These are phyloP conservation scores for Talaromyces liani DNA, from an alignment of 495 filamentous ascomycete species.

Conservation along the genomic window DNA sequence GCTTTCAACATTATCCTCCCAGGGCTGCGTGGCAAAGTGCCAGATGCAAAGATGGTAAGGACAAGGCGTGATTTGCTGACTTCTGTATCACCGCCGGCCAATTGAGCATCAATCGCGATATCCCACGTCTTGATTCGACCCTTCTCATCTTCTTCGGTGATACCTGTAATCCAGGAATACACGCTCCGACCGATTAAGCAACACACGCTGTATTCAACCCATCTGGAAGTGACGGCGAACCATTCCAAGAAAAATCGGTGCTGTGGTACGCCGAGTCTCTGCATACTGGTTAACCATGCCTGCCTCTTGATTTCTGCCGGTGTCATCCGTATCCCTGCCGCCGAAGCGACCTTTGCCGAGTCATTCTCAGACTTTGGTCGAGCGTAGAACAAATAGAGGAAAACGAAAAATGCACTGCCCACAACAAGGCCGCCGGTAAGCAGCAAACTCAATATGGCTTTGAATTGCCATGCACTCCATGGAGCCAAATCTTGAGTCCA, in stretches of 20 bases:
- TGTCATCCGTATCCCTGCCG: conserved; percentile 56
- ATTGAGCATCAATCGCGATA: conserved; percentile 89
- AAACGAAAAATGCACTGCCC: conserved; percentile 58
- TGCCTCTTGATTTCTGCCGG: conserved; percentile 79
- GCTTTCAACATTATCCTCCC: conserved; percentile 86
- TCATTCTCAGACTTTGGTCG: conserved; percentile 33
- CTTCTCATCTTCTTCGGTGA: conserved; percentile 76
- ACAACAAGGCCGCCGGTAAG: conserved; percentile 58
- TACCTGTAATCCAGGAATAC: conserved; percentile 71
- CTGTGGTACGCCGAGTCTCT: conserved; percentile 88
- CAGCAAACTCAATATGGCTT: conserved; percentile 36
- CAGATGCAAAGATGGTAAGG: conserved; percentile 81
- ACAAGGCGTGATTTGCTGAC: conserved; percentile 82
- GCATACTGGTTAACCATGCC: conserved; percentile 91
- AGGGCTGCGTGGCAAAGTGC: conserved; percentile 79
- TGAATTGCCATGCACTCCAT: conserved; percentile 34
- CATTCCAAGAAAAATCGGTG: conserved; percentile 81
- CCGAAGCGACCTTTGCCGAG: conserved; percentile 19
- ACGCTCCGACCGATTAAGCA: conserved; percentile 67
- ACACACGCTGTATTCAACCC: conserved; percentile 69
- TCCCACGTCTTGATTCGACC: conserved; percentile 89
- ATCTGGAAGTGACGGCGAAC: conserved; percentile 71
- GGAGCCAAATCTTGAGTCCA: conserved; percentile 15
- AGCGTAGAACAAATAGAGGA: conserved; percentile 59
- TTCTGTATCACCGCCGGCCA: conserved; percentile 87